Percentiles rank a stretch among this genome's conserved stretches.
Conservation (phyloP, 2,329 filamentous ascomycete genomes). For the Trichoderma polysporum region DNA sequence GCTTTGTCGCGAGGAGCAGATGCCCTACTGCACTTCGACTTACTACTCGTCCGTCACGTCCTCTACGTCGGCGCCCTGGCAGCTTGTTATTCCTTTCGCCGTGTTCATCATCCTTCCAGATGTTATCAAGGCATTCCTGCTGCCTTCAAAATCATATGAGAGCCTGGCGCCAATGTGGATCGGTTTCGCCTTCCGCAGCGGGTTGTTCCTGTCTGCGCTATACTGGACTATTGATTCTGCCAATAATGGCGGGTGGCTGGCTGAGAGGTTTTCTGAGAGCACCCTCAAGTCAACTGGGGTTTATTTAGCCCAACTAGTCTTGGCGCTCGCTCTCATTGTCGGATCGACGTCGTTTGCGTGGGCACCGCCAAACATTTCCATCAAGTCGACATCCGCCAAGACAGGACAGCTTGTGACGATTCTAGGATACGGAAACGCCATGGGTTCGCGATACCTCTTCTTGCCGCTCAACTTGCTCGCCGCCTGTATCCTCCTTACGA, state of each 20-base stretch:
- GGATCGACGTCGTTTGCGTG: slow-evolving; percentile 84
- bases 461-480: slow-evolving; percentile 76
- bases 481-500: slow-evolving; percentile 77
- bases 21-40: slow-evolving; percentile 92
- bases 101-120: slow-evolving; percentile 70
- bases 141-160: slow-evolving; percentile 81
- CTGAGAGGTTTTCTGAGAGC: slow-evolving; percentile 51
- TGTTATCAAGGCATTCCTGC: slow-evolving; percentile 76
- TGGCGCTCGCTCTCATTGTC: slow-evolving; percentile 78
- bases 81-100: slow-evolving; percentile 76
- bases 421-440: slow-evolving; percentile 88
- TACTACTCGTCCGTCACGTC: slow-evolving; percentile 92
- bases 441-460: slow-evolving; percentile 86
- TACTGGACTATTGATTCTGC: slow-evolving; percentile 92
- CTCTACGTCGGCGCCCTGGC: slow-evolving; percentile 90
- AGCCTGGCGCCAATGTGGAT: slow-evolving; percentile 84
- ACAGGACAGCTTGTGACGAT: slow-evolving; percentile 65
- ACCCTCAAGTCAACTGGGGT: slow-evolving; percentile 72
- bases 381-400: slow-evolving; percentile 54
- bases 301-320: slow-evolving; percentile 74
- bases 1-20: slow-evolving; percentile 95
- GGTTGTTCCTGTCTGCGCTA: slow-evolving; percentile 70
- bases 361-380: slow-evolving; percentile 79
- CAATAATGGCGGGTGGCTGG: slow-evolving; percentile 80
- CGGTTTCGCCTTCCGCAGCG: slow-evolving; percentile 72